A percentile compares a stretch with the other conserved stretches of the same genome.
These are phyloP conservation scores for Cercospora citrullina DNA, from an alignment of 2,329 filamentous ascomycete genomes.

Conservation along the genomic window DNA sequence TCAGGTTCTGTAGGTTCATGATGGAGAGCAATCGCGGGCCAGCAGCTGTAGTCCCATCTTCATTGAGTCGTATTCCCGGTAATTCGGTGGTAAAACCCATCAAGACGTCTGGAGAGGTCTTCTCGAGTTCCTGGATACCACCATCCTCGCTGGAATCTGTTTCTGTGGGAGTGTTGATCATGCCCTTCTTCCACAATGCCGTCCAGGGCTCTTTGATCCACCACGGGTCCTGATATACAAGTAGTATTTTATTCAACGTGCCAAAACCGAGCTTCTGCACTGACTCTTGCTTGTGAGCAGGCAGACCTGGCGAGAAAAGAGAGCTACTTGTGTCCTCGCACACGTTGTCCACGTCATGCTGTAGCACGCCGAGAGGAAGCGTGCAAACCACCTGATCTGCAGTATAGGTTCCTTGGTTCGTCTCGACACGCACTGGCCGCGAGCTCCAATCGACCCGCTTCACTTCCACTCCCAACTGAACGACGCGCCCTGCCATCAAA, in stretches of 20 bases:
- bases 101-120: conserved; percentile 22
- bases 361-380: conserved; percentile 29
- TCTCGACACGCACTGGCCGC: conserved; percentile 22
- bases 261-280: conserved; percentile 29
- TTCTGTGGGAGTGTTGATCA: conserved; percentile 14
- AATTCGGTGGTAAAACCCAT: conserved; percentile 30
- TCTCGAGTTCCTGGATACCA: neutral
- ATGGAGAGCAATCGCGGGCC: conserved; percentile 26
- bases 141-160: neutral
- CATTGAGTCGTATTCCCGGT: conserved; percentile 25
- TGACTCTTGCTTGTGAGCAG: conserved; percentile 21
- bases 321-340: neutral
- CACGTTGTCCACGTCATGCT: conserved; percentile 13
- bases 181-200: conserved; percentile 21
- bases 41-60: conserved; percentile 17
- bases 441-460: conserved; percentile 22
- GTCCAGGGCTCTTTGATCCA: conserved; percentile 29
- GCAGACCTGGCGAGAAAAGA: conserved; percentile 25
- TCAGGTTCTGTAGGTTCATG: conserved; percentile 29
- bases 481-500: conserved; percentile 15
- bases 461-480: conserved; percentile 22
- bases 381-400: conserved; percentile 30
- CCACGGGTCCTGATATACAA: conserved; percentile 29
- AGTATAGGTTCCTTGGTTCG: conserved; percentile 17
- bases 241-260: conserved; percentile 32